A percentile compares a stretch with the other conserved stretches of the same genome.
Evolutionary conservation across 805 yeast genomes (phyloP).

Genomic region (Sugiyamaella qingdaonensis): DNA sequence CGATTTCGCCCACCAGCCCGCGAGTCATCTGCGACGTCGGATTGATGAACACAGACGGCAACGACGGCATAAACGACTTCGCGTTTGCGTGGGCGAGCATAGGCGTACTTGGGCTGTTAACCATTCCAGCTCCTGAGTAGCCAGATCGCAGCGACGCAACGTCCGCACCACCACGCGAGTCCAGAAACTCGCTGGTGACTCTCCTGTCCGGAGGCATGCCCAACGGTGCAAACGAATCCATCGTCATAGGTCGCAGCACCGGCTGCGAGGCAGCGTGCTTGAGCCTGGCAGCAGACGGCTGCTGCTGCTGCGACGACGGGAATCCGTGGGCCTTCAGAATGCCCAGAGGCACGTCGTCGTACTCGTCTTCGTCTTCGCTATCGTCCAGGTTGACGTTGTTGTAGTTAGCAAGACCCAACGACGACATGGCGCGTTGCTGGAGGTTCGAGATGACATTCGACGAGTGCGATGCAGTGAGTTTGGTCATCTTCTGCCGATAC

Average conservation of each 20-base stretch:
- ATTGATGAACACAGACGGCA: constrained; percentile 25
- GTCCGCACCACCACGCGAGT: constrained; percentile 7
- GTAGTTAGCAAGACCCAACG: constrained; percentile 1
- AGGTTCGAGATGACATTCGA: constrained; percentile 15
- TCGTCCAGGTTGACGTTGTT: constrained; percentile 19
- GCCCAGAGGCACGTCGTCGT: constrained; percentile 39
- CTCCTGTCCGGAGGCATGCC: background rate
- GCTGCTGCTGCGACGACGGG: constrained; percentile 23
- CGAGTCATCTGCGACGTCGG: constrained; percentile 22
- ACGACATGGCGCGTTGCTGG: constrained; percentile 5
- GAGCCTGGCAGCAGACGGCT: constrained; percentile 10
- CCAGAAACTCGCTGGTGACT: background rate
- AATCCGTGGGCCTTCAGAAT: constrained; percentile 38
- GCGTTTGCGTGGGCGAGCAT: background rate
- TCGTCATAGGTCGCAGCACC: constrained; percentile 6
- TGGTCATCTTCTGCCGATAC: constrained; percentile 40
- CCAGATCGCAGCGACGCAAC: constrained; percentile 16
- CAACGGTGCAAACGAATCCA: background rate
- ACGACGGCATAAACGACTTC: constrained; percentile 13
- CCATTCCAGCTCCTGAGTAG: constrained; percentile 5
- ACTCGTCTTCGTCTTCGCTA: constrained; percentile 34
- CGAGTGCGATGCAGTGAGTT: constrained; percentile 31
- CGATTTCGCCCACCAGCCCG: constrained; percentile 39
- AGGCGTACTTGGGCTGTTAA: constrained; percentile 1
- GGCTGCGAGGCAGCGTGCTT: constrained; percentile 20